A percentile compares a stretch with the other conserved stretches of the same genome.
phyloP scores from a whole-genome alignment of 2,329 filamentous ascomycete species.

The Talaromyces sp. region DNA sequence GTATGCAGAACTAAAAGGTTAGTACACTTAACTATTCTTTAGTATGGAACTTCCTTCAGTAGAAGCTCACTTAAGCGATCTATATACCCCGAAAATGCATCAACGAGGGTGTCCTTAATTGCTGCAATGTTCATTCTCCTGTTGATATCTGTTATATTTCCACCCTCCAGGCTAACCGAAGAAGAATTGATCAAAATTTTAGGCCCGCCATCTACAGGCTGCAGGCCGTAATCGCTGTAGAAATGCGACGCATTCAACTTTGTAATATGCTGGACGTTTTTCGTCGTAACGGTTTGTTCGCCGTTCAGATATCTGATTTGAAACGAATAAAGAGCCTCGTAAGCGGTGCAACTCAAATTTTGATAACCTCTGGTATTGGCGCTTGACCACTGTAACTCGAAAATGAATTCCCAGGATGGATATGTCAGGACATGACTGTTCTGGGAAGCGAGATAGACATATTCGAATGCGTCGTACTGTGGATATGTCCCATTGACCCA shows the following conservation, averaged over 20 bases:
- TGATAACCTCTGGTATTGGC: background rate
- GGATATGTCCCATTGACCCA: conserved; percentile 4
- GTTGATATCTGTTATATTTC: conserved; percentile 4
- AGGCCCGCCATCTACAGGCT: background rate
- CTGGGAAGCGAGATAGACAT: conserved; percentile 1
- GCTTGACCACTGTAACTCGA: conserved; percentile 4
- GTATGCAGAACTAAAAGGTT: conserved; percentile 1
- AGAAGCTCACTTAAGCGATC: conserved; percentile 1
- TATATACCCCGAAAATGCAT: conserved; percentile 5
- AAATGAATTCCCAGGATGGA: background rate
- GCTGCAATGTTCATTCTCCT: conserved; percentile 7
- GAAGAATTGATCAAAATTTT: background rate
- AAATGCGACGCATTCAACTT: conserved; percentile 3
- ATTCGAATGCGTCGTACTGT: background rate
- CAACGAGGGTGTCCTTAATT: conserved; percentile 1
- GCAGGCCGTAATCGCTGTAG: conserved; percentile 4
- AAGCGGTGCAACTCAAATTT: conserved; percentile 8
- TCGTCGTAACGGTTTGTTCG: background rate
- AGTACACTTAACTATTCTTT: background rate
- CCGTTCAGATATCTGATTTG: background rate
- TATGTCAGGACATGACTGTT: background rate
- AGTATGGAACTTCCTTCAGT: background rate
- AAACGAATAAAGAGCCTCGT: conserved; percentile 5
- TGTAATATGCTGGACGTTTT: background rate
- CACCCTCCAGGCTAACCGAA: background rate